Percentiles rank a stretch among this genome's conserved stretches.
phyloP scores from a whole-genome alignment of 345 rosid species.

The Boechera retrofracta region DNA sequence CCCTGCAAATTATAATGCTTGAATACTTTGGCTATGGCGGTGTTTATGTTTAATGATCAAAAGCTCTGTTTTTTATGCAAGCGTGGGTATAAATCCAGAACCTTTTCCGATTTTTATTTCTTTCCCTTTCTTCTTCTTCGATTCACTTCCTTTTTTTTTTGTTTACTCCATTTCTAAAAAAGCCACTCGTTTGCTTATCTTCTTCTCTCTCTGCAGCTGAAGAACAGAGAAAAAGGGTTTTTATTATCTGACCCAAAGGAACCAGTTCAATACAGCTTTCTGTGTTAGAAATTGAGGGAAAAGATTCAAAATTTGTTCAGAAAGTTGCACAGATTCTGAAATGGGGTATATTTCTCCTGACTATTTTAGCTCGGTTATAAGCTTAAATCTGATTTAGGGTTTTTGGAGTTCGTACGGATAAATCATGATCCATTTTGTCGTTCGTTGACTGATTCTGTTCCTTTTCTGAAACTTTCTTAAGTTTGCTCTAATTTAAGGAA shows the following conservation, averaged over 20 bases:
- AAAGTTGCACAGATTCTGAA: conserved; percentile 76
- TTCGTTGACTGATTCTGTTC: conserved; percentile 65
- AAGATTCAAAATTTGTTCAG: conserved; percentile 52
- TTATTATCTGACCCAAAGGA: conserved; percentile 45
- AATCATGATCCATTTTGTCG: conserved; percentile 52
- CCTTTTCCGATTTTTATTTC: conserved; percentile 49
- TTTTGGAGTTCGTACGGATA: conserved; percentile 63
- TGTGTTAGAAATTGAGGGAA: conserved; percentile 49
- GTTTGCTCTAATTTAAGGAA: conserved; percentile 3
- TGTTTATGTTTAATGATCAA: conserved; percentile 86
- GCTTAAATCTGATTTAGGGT: conserved; percentile 71
- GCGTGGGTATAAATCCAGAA: conserved; percentile 93
- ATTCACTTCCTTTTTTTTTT: conserved; percentile 41
- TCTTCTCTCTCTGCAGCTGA: conserved; percentile 41
- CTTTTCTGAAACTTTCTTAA: conserved; percentile 38
- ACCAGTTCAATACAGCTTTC: conserved; percentile 51
- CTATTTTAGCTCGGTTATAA: conserved; percentile 53
- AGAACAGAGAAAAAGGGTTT: conserved; percentile 42
- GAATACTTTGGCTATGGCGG: conserved; percentile 74
- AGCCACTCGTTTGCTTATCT: conserved; percentile 44
- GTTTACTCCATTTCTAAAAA: conserved; percentile 35
- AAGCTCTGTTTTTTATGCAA: conserved; percentile 87
- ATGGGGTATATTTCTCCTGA: conserved; percentile 75
- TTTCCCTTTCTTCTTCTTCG: conserved; percentile 33
- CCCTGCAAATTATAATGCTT: conserved; percentile 42